Evolutionary conservation across 2,329 filamentous ascomycete genomes (phyloP).

Genomic region (Botrytis hyacinthi): DNA sequence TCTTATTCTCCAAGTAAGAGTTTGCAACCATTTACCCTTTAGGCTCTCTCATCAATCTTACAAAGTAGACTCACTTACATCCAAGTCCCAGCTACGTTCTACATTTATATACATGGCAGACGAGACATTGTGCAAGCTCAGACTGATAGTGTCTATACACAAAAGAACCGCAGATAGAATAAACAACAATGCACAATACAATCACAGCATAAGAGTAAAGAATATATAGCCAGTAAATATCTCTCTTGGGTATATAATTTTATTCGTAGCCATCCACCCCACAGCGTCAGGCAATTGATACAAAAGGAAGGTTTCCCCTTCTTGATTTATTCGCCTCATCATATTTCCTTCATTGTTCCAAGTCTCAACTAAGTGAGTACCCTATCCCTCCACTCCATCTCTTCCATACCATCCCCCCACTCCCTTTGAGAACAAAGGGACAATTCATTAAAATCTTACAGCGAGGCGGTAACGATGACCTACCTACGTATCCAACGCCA

Average conservation of each 20-base stretch:
- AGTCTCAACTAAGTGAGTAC: conserved; percentile 6
- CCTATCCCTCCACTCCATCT: conserved; percentile 5
- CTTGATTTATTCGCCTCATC: conserved; percentile 1
- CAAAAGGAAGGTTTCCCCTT: not conserved
- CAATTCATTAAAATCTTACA: conserved; percentile 24
- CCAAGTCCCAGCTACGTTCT: not conserved
- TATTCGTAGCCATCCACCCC: conserved; percentile 14
- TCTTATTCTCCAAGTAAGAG: no score
- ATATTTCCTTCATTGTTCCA: conserved; percentile 3
- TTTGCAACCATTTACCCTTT: no score
- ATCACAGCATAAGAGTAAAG: not conserved
- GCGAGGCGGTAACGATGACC: conserved; percentile 20
- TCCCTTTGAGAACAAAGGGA: conserved; percentile 10
- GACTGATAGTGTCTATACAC: not conserved
- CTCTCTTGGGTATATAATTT: conserved; percentile 19
- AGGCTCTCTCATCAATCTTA: not conserved
- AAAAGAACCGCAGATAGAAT: not conserved
- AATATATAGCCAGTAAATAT: conserved; percentile 11
- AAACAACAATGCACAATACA: not conserved
- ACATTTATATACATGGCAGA: not conserved
- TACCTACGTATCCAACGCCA: conserved; percentile 23
- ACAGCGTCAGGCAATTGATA: conserved; percentile 1
- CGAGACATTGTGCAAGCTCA: not conserved
- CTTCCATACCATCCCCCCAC: not conserved
- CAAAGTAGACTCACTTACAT: not conserved